Conservation (phyloP, 2,329 filamentous ascomycete species). For the Colletotrichum eleusines region DNA sequence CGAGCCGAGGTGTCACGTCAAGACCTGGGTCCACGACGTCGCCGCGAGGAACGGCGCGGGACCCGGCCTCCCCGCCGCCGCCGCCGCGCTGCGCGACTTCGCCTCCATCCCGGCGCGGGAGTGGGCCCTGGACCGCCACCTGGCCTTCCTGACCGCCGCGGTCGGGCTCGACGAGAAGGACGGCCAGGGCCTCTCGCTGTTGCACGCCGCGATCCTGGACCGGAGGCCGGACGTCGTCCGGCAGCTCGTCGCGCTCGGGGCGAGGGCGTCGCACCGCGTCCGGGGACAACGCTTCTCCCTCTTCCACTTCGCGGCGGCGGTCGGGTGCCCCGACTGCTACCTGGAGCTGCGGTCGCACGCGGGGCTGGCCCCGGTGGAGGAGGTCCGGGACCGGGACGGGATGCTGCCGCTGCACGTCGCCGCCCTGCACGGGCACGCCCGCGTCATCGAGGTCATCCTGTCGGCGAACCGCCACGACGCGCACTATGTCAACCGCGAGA, state of each 20-base stretch:
- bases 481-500: slow-evolving; percentile 1
- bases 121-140: not conserved
- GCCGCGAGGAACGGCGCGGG: not conserved
- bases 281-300: not conserved
- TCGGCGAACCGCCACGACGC: not conserved
- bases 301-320: slow-evolving; percentile 1
- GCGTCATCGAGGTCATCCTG: not conserved
- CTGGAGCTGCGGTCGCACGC: not conserved
- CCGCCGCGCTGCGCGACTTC: not conserved
- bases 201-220: slow-evolving; percentile 12
- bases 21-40: slow-evolving; percentile 8
- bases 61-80: no score
- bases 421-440: not conserved
- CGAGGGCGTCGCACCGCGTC: not conserved
- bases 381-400: slow-evolving; percentile 1
- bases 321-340: not conserved
- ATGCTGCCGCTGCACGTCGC: slow-evolving; percentile 11
- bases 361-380: not conserved
- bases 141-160: not conserved
- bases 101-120: not conserved
- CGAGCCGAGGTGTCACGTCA: not conserved
- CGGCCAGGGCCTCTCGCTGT: not conserved
- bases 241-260: not conserved
- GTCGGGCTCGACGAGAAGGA: not conserved
- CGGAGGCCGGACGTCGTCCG: not conserved